Percentiles rank a stretch among this genome's conserved stretches.
Evolutionary conservation across 2,329 filamentous ascomycete genomes (phyloP).

Genomic region (Dactylellina parvicollis): DNA sequence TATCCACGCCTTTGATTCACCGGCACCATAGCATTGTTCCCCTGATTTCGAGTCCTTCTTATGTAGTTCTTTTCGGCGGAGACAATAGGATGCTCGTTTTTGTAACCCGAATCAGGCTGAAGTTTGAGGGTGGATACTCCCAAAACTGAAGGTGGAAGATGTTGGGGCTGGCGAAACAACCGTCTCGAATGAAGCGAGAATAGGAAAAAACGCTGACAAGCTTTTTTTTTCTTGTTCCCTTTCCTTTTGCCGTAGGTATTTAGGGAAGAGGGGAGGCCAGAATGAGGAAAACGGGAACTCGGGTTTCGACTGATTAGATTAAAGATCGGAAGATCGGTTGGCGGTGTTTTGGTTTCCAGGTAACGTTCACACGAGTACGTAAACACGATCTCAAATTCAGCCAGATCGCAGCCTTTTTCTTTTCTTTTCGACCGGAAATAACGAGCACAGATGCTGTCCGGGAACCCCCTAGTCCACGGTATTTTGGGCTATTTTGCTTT

Average conservation of each 20-base stretch:
- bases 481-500: slow-evolving; percentile 20
- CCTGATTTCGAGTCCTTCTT: slow-evolving; percentile 6
- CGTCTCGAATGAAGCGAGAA: slow-evolving; percentile 20
- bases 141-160: slow-evolving; percentile 45
- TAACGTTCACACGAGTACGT: slow-evolving; percentile 30
- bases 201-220: slow-evolving; percentile 1
- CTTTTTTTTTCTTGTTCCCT: slow-evolving; percentile 13
- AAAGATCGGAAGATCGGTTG: slow-evolving; percentile 40
- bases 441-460: slow-evolving; percentile 31
- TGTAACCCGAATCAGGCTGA: slow-evolving; percentile 9
- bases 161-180: slow-evolving; percentile 16
- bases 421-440: no score
- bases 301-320: slow-evolving; percentile 20
- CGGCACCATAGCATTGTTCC: slow-evolving; percentile 31
- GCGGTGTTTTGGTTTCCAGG: slow-evolving; percentile 38
- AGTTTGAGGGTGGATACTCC: slow-evolving; percentile 15
- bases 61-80: slow-evolving; percentile 7
- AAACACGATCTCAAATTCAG: slow-evolving; percentile 28
- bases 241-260: neutral
- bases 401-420: slow-evolving; percentile 24
- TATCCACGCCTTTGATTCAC: slow-evolving; percentile 13
- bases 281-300: slow-evolving; percentile 11
- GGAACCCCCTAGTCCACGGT: neutral
- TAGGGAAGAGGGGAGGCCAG: neutral
- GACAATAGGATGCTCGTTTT: slow-evolving; percentile 7